Evolutionary conservation across 495 filamentous ascomycete genomes (phyloP), one percentile per base, ranked within the genome.

Genomic region (Polyplosphaeria fusca): DNA sequence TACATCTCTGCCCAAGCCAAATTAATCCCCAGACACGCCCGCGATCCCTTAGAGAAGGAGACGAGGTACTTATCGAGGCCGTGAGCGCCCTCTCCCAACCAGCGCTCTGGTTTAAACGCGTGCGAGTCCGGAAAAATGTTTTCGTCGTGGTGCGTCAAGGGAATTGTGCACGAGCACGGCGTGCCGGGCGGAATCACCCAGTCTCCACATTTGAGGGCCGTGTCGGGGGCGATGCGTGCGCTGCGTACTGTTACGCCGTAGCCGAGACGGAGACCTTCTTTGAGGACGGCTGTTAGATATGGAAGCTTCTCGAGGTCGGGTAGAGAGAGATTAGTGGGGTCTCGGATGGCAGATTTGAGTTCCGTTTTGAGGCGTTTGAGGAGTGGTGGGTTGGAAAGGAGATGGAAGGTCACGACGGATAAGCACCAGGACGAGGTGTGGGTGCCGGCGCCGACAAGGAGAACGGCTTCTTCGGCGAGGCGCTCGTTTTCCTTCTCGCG

Each of bases 231-330:
- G 7, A 47, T 27, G 19, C 24, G 1, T 44, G 42, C 1, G 40
- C 76, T 63, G 4, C 78, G 72, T 24, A 68, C 62, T 3, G 64
- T 67, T 42, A 75, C 61, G 9, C 76, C 73, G 44, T 74, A 72
- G 7, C 66, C 68, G 1, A 80, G 46, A 1, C 81, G 76, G 9
- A 82, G 60, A 0, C 66, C 65, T 65, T 84, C 82, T 23, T 67
- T 60, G 13, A 83, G 67, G 0, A 73, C 69, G 9, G 68, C 79
- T 22, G 63, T 66, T 2, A 73, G 52, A 32, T 64, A 71, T 0
- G 69, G 63, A 18, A 71, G 37, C n/a, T 67, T 62, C 7, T 60
- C 57, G 58, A 67, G 63, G 4, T 50, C 53, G 13, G 65, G 63
- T 1, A 60, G 37, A 0, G 54, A 19, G n/a, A 32, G 30, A 18